Evolutionary conservation across 768 basidiomycete species (phyloP), one percentile per base, ranked within the genome.

Genomic region (Mycena crocata): DNA sequence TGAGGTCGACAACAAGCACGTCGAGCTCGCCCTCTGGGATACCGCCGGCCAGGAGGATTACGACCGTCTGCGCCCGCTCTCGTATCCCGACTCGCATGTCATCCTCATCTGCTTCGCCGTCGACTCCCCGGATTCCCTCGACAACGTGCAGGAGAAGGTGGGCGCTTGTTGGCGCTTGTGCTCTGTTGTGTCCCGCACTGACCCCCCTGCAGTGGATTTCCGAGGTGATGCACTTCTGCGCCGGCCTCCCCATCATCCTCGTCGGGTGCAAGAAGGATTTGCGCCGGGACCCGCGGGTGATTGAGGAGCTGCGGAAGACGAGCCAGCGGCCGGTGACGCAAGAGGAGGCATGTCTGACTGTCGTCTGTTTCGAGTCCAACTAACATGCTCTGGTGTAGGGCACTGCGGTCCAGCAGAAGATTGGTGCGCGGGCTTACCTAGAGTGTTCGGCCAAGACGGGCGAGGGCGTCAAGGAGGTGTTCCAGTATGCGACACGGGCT

Each of bases 61-160:
- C 80, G 98, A 99, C 81, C 94, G 97, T 74, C 94, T 99, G 72
- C 89, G 98, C 68, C 98, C 98, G 66, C 89, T 99, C 77, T 94
- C 93, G 74, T 99, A 99, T 83, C 97, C 97, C 62, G 97, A 99
- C 83, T 96, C 95, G n/a, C 96, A 99, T 79, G 96, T 99, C 80
- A 99, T 99, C 84, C 89, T 99, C 72, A 98, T 99, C 82, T 98
- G 97, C 80, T 99, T 98, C 80, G 96, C 98, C 45, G 90, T 99
- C 72, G 98, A 99, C 85, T 95, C 93, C 57, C 96, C 96, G 35
- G 96, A 98, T 80, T 98, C 96, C 52, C 86, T 99, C 70, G 98
- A 98, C 83, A 99, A 99, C 89, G 98, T 99, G 32, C 96, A 98
- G 86, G 98, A 99, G 86, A 99, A 99, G 93, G 98, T 93, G 44